phyloP scores from a whole-genome alignment of 2,329 filamentous ascomycete genomes.

The Alternaria tenuissima region DNA sequence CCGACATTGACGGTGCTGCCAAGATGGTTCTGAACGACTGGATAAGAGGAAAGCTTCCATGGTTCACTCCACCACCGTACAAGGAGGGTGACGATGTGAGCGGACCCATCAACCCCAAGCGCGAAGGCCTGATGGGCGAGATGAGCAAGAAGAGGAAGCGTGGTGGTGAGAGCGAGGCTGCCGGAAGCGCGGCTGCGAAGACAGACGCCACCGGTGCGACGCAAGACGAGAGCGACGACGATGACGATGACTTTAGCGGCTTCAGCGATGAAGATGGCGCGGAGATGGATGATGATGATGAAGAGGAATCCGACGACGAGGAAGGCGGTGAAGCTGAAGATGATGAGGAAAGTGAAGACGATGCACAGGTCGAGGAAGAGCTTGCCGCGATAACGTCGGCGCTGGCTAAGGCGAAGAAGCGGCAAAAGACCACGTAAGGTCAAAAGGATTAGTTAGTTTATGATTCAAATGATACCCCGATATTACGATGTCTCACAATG shows the following conservation, averaged over 20 bases:
- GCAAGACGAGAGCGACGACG: constrained; percentile 27
- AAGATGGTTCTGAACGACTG: constrained; percentile 99
- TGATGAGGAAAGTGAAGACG: constrained; percentile 36
- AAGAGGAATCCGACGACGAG: constrained; percentile 29
- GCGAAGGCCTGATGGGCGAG: constrained; percentile 82
- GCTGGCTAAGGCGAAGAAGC: constrained; percentile 45
- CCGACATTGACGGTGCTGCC: constrained; percentile 91
- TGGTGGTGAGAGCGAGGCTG: constrained; percentile 44
- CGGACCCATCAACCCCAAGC: constrained; percentile 61
- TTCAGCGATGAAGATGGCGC: constrained; percentile 42
- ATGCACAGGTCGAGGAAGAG: constrained; percentile 45
- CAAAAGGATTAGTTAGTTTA: constrained; percentile 14
- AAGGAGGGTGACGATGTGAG: constrained; percentile 45
- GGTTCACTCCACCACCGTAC: constrained; percentile 84
- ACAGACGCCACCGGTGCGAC: constrained; percentile 21
- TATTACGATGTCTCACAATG: not conserved
- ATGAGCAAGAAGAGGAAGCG: constrained; percentile 81
- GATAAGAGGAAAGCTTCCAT: constrained; percentile 91
- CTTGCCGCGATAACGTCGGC: constrained; percentile 47
- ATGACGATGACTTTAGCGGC: constrained; percentile 44
- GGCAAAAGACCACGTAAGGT: constrained; percentile 32
- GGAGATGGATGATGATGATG: constrained; percentile 30
- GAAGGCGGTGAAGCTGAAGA: constrained; percentile 26
- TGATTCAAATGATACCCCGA: constrained; percentile 42
- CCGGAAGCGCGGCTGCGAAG: constrained; percentile 30